Conservation (phyloP, 2,329 filamentous ascomycete genomes). For the Scopulariopsis brevicaulis region DNA sequence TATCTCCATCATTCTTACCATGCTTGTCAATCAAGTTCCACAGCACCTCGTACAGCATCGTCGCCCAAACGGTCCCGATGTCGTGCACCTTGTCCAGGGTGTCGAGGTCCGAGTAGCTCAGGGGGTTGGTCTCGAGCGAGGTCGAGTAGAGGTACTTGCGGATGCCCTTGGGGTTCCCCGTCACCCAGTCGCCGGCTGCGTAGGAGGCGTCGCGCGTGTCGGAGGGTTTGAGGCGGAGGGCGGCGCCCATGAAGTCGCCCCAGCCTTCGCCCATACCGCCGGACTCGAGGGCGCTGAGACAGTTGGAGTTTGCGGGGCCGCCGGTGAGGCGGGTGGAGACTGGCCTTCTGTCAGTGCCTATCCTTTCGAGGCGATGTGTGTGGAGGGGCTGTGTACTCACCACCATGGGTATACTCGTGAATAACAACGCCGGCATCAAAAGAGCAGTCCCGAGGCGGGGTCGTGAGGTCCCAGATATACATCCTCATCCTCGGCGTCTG, state of each 20-base stretch:
- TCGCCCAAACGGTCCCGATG: conserved; percentile 40
- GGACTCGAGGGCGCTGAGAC: conserved; percentile 32
- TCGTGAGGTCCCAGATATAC: conserved; percentile 41
- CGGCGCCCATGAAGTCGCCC: conserved; percentile 43
- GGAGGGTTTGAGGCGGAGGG: conserved; percentile 30
- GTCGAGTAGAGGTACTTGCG: conserved; percentile 40
- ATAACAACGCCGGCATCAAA: conserved; percentile 50
- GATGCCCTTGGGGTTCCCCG: conserved; percentile 30
- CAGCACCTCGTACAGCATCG: conserved; percentile 41
- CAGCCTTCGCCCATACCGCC: conserved; percentile 49
- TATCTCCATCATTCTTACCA: conserved; percentile 31
- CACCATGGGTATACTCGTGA: conserved; percentile 45
- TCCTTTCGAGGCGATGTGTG: conserved; percentile 9
- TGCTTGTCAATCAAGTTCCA: conserved; percentile 47
- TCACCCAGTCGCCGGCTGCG: conserved; percentile 37
- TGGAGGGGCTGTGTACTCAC: conserved; percentile 15
- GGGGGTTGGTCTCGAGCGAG: conserved; percentile 33
- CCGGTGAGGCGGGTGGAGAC: conserved; percentile 48
- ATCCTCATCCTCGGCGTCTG: conserved; percentile 42
- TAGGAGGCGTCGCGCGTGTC: conserved; percentile 35
- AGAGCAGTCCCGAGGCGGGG: conserved; percentile 37
- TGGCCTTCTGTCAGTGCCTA: conserved; percentile 8
- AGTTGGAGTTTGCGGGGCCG: conserved; percentile 39
- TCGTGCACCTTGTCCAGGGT: conserved; percentile 26
- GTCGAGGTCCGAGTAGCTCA: conserved; percentile 34